Conservation (phyloP, 257 asterid species). For the Jaltomata sinuosa region DNA sequence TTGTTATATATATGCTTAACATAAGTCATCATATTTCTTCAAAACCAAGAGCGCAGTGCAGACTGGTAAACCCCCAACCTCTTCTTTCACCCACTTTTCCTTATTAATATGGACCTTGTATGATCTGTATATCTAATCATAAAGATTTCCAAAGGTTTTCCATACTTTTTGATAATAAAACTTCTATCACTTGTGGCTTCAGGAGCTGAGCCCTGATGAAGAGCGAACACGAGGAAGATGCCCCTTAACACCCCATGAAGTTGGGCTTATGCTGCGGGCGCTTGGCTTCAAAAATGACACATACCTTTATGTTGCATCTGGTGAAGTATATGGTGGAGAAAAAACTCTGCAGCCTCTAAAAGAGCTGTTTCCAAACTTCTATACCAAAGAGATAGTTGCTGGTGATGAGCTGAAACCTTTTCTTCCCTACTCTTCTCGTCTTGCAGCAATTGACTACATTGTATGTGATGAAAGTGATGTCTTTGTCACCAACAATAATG, state of each 20-base stretch:
- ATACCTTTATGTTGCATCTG: conserved; percentile 86
- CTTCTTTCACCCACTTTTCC: not conserved
- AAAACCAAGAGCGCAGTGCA: not conserved
- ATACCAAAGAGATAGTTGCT: conserved; percentile 85
- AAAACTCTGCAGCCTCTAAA: conserved; percentile 86
- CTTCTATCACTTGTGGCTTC: not conserved
- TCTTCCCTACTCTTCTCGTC: conserved; percentile 86
- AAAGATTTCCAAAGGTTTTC: not conserved
- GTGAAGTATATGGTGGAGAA: conserved; percentile 98
- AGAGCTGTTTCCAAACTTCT: conserved; percentile 92
- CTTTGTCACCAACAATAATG: conserved; percentile 91
- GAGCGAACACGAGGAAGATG: conserved; percentile 92
- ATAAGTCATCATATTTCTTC: not conserved
- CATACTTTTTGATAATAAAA: not conserved
- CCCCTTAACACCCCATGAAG: conserved; percentile 96
- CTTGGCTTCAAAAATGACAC: conserved; percentile 86
- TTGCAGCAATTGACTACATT: conserved; percentile 91
- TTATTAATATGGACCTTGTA: not conserved
- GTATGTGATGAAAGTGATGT: conserved; percentile 98
- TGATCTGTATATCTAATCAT: not conserved
- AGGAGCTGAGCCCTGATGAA: conserved; percentile 93
- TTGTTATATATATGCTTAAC: not conserved
- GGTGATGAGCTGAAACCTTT: conserved; percentile 68
- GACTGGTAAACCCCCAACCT: not conserved
- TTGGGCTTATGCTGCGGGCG: conserved; percentile 91